These are phyloP conservation scores for Retiboletus flavoniger DNA, from an alignment of 1,284 basidiomycete genomes.

Conservation along the genomic window DNA sequence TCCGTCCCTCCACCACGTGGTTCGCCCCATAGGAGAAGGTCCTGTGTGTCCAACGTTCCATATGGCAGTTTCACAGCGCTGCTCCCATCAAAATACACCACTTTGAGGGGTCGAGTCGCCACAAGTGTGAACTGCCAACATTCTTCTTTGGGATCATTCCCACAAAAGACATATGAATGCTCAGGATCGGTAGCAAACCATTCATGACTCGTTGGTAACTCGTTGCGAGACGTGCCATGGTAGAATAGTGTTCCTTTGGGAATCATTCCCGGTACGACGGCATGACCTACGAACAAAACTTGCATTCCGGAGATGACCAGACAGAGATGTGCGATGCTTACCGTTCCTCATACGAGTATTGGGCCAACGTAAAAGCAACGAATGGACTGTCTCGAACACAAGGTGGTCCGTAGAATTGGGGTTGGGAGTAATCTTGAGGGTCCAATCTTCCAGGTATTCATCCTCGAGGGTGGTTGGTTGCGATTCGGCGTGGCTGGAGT, in stretches of 20 bases:
- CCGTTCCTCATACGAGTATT: conserved; percentile 49
- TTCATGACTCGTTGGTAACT: conserved; percentile 34
- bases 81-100: conserved; percentile 46
- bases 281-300: conserved; percentile 36
- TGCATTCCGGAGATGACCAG: background rate
- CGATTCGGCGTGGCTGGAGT: background rate
- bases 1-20: conserved; percentile 18
- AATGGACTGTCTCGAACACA: conserved; percentile 25
- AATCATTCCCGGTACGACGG: conserved; percentile 39
- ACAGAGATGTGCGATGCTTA: conserved; percentile 8
- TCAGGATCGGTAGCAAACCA: conserved; percentile 44
- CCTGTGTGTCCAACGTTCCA: conserved; percentile 43
- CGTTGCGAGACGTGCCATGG: conserved; percentile 32
- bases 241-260: conserved; percentile 42
- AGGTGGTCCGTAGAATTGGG: conserved; percentile 5
- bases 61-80: conserved; percentile 36
- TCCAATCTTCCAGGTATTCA: conserved; percentile 10
- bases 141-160: conserved; percentile 10
- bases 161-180: conserved; percentile 39
- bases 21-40: conserved; percentile 40
- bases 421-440: conserved; percentile 12
- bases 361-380: conserved; percentile 45
- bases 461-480: background rate
- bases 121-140: conserved; percentile 41
- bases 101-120: conserved; percentile 34